Conservation (phyloP, 2,329 filamentous ascomycete genomes). For the Byssochlamys sp. region DNA sequence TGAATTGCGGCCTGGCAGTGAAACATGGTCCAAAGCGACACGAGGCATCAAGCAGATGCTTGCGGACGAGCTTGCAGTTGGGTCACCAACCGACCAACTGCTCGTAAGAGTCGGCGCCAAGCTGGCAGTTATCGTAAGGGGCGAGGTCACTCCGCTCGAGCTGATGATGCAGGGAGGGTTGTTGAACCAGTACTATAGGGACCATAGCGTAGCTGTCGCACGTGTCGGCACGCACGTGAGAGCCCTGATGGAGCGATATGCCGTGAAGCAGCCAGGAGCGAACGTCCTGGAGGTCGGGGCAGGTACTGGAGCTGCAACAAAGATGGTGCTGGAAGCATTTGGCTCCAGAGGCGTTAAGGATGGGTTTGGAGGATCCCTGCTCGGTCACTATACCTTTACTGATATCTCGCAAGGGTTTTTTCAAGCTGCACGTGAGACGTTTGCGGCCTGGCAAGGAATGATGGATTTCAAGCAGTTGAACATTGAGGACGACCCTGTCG, state of each 20-base stretch:
- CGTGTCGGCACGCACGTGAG: conserved; percentile 13
- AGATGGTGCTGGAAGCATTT: conserved; percentile 23
- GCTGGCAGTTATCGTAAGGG: conserved; percentile 25
- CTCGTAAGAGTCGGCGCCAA: conserved; percentile 19
- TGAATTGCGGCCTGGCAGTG: no score
- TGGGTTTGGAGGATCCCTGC: background rate
- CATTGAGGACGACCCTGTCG: conserved; percentile 16
- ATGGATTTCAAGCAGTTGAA: conserved; percentile 22
- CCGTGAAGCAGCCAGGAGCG: conserved; percentile 5
- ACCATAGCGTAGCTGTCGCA: background rate
- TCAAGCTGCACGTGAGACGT: conserved; percentile 4
- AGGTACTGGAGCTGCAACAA: conserved; percentile 37
- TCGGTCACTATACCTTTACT: conserved; percentile 11
- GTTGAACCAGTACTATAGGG: conserved; percentile 26
- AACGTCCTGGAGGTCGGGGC: conserved; percentile 24
- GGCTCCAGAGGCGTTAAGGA: conserved; percentile 4
- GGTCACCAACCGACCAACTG: background rate
- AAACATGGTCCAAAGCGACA: no score
- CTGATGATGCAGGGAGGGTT: conserved; percentile 26
- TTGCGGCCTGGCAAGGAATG: background rate
- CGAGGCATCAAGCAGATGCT: no score
- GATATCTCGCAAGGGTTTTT: conserved; percentile 15
- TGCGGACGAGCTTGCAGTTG: no score
- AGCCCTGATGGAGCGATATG: conserved; percentile 14
- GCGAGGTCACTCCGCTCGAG: conserved; percentile 29